Evolutionary conservation across 164 flowering plant genomes (phyloP).

Genomic region (Protea cynaroides): DNA sequence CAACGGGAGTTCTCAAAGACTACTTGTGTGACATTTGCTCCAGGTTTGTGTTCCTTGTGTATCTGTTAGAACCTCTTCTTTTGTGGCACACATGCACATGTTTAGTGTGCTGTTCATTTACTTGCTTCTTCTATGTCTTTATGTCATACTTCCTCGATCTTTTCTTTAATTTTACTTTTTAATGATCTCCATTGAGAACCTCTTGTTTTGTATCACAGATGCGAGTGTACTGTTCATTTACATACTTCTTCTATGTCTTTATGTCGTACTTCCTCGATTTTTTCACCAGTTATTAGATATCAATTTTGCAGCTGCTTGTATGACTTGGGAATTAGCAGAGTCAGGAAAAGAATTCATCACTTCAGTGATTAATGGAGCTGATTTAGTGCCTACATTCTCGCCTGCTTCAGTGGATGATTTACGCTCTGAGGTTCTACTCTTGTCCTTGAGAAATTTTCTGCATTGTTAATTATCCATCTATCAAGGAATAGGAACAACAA

Average conservation of each 20-base stretch:
- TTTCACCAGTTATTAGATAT: constrained; percentile 4
- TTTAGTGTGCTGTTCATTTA: neutral
- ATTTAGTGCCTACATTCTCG: constrained; percentile 92
- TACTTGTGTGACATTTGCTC: constrained; percentile 94
- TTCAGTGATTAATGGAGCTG: constrained; percentile 92
- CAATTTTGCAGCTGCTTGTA: constrained; percentile 77
- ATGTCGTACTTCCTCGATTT: neutral
- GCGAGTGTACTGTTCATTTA: neutral
- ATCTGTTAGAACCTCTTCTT: too few species aligned
- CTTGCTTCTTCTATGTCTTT: neutral
- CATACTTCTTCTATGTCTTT: neutral
- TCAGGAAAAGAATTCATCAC: constrained; percentile 74
- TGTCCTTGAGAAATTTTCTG: neutral
- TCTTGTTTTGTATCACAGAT: too few species aligned
- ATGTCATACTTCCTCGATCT: neutral
- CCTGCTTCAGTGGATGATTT: constrained; percentile 96
- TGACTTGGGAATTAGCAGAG: constrained; percentile 98
- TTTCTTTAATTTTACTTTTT: too few species aligned
- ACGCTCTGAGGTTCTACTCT: constrained; percentile 72
- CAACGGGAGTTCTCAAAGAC: constrained; percentile 66
- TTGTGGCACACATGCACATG: too few species aligned
- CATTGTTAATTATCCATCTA: neutral
- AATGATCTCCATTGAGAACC: too few species aligned
- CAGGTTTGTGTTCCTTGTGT: constrained; percentile 46
- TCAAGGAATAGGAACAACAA: neutral